These are phyloP conservation scores for Carex littledalei DNA, from an alignment of 176 grass and related monocot species.

Conservation along the genomic window DNA sequence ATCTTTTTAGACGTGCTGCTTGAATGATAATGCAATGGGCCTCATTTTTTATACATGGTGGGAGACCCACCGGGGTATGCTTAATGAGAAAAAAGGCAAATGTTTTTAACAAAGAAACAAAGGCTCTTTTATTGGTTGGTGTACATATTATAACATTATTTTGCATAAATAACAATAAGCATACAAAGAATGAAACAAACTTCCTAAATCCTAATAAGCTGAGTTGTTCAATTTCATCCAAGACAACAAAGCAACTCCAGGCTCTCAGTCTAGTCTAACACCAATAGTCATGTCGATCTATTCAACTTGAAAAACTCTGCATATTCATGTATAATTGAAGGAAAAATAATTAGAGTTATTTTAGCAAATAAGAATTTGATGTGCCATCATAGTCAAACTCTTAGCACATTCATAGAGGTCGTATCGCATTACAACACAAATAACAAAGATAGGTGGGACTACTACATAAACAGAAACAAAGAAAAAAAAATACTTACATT, in stretches of 20 bases:
- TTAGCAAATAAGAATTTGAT: background rate
- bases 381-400: background rate
- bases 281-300: background rate
- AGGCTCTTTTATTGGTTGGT: conserved; percentile 6
- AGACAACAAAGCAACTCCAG: background rate
- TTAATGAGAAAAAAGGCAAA: background rate
- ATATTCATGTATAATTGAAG: background rate
- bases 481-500: conserved; percentile 39
- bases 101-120: background rate
- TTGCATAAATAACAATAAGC: background rate
- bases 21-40: background rate
- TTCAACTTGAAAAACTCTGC: conserved; percentile 24
- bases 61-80: background rate
- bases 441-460: background rate
- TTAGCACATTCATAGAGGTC: background rate
- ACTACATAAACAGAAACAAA: background rate
- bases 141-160: background rate
- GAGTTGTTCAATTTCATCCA: background rate
- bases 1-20: background rate
- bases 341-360: background rate
- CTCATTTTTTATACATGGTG: background rate
- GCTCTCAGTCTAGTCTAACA: background rate
- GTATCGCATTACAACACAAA: background rate
- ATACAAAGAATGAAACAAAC: conserved; percentile 4
- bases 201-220: background rate